Base-by-base conservation (phyloP, 139 green algal species). In the Desmodesmus armatus region DNA sequence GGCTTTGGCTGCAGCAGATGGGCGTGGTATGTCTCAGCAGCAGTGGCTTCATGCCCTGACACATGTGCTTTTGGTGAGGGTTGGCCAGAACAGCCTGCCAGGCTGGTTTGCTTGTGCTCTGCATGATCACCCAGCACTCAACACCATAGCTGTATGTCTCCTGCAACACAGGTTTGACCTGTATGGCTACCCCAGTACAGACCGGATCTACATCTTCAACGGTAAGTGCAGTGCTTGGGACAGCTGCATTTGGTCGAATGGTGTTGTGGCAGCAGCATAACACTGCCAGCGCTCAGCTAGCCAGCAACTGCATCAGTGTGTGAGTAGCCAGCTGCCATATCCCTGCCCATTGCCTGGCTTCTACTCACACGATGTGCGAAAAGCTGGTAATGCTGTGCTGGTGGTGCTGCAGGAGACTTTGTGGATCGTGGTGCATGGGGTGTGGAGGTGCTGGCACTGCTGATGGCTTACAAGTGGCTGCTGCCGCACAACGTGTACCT, bases 401-500 rank as follows among this genome's bases (percentile, higher is more conserved):
- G 17, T 31, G 23, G 21, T n/a, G 15, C 3, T 79, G 43, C 71
- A 79, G 71, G 71, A 31, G 71, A 79, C 29, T 79, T 43, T 79
- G 71, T 79, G 15, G 71, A 79, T 25, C 40, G 76, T 13, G 97
- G 97, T 7, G 92, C 96, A 11, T 99, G 97, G 97, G 96, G 96
- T 23, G 67, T 99, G 33, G 97, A 99, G 88, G 90, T 92, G 25
- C 90, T 99, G 17, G n/a, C 92, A 19, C 80, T 96, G 51, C 85
- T 99, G 86, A 80, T 98, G 66, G 83, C 84, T 2, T 80, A 91
- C 60, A 99, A 98, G 81, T 91, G 94, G 44, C 85, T 92, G 35
- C 95, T 91, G 47, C 97, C 97, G 0, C 88, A 92, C 1, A 87
- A 94, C 85, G 93, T 99, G 71, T 97, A 93, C 19, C 88, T 99